Evolutionary conservation across 257 asterid genomes (phyloP).

Genomic region (Solanum tarapatanum): DNA sequence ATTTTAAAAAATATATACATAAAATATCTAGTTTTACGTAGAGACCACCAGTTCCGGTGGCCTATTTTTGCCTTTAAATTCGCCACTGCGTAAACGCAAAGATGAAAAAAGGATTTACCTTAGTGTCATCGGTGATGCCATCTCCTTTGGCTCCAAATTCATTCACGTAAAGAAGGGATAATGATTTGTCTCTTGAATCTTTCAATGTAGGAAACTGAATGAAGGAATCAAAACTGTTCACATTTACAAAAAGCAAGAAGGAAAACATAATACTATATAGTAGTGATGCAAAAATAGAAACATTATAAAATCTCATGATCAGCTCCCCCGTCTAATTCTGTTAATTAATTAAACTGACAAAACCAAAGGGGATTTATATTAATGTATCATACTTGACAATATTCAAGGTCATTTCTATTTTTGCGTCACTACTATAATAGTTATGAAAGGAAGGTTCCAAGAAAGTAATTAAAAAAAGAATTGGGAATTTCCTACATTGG

Average conservation of each 20-base stretch:
- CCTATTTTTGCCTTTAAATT: too few relatives aligned
- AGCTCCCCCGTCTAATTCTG: neutral
- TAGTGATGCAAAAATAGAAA: neutral
- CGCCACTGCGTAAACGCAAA: too few relatives aligned
- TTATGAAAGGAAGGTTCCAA: neutral
- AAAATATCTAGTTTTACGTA: too few relatives aligned
- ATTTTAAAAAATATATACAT: too few relatives aligned
- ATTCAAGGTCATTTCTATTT: neutral
- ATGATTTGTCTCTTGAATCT: slow-evolving; percentile 14
- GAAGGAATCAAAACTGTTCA: slow-evolving; percentile 15
- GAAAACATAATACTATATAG: neutral
- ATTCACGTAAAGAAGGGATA: slow-evolving; percentile 23
- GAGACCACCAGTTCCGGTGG: too few relatives aligned
- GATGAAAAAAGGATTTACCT: too few relatives aligned
- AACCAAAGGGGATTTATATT: neutral
- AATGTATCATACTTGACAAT: neutral
- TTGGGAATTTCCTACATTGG: neutral
- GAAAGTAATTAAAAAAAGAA: neutral
- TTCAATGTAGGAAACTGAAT: slow-evolving; percentile 29
- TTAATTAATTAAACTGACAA: neutral
- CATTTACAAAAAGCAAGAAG: neutral
- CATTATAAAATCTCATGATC: neutral
- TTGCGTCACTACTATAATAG: neutral
- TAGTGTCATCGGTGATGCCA: too few relatives aligned
- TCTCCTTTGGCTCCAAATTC: slow-evolving; percentile 56